phyloP scores from a whole-genome alignment of 768 basidiomycete species.

The Suillus brevipes region DNA sequence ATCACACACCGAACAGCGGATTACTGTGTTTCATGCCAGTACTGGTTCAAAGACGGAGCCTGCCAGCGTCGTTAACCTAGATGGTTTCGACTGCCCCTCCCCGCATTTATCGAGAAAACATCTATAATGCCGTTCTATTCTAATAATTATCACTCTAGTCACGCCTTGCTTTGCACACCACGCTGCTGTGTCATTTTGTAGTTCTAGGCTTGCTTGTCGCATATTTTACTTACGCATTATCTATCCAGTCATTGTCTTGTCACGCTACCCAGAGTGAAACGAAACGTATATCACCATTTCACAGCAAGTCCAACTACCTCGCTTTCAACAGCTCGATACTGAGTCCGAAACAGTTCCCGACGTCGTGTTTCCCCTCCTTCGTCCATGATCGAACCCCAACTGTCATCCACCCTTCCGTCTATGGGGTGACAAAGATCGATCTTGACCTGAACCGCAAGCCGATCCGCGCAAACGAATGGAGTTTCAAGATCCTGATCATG shows the following conservation, averaged over 20 bases:
- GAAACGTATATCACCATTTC: conserved; percentile 53
- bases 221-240: conserved; percentile 13
- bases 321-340: conserved; percentile 83
- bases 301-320: conserved; percentile 78
- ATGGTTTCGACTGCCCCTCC: conserved; percentile 7
- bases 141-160: conserved; percentile 29
- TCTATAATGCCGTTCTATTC: conserved; percentile 19
- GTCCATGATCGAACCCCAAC: conserved; percentile 42
- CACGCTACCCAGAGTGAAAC: conserved; percentile 14
- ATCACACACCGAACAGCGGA: conserved; percentile 51
- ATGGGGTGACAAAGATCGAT: conserved; percentile 41
- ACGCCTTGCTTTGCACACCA: conserved; percentile 16
- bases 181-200: conserved; percentile 22
- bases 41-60: conserved; percentile 54
- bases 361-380: conserved; percentile 44
- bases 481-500: conserved; percentile 10
- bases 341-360: conserved; percentile 64
- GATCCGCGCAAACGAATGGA: conserved; percentile 32
- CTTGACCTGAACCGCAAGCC: conserved; percentile 39
- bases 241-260: background rate
- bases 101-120: conserved; percentile 1
- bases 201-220: conserved; percentile 14
- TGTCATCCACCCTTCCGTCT: conserved; percentile 30
- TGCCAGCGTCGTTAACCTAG: conserved; percentile 35
- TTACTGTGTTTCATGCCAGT: conserved; percentile 58